Evolutionary conservation across 306 rosid genomes (phyloP).

Genomic region (Corylus americana): DNA sequence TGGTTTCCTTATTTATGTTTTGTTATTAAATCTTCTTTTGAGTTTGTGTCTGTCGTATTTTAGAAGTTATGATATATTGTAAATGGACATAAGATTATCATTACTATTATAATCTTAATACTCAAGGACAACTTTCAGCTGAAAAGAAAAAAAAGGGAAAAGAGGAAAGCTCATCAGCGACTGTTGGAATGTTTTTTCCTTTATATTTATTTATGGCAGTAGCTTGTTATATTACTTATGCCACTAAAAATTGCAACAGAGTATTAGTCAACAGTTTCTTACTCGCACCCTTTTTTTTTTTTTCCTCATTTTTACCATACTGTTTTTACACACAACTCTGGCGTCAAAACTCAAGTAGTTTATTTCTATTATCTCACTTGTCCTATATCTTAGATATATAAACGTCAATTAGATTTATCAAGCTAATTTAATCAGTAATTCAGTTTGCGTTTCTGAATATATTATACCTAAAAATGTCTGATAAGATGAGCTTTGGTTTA

Average conservation of each 20-base stretch:
- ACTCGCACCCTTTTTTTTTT: not conserved
- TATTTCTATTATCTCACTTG: not conserved
- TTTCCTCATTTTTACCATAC: not conserved
- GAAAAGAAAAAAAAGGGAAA: not conserved
- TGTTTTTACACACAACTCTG: not conserved
- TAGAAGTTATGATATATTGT: not conserved
- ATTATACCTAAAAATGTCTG: not conserved
- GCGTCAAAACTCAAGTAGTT: not conserved
- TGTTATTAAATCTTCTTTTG: slow-evolving; percentile 1
- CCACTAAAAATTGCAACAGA: not conserved
- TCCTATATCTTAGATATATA: not conserved
- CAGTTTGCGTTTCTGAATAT: not conserved
- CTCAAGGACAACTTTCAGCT: not conserved
- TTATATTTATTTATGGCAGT: not conserved
- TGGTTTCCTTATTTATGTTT: slow-evolving; percentile 19
- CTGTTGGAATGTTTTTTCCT: not conserved
- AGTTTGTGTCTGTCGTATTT: not conserved
- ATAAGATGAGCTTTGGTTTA: not conserved
- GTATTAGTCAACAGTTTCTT: not conserved
- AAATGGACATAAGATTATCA: not conserved
- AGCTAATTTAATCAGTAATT: not conserved
- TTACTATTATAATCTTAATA: not conserved
- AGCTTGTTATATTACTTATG: not conserved
- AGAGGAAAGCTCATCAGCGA: not conserved
- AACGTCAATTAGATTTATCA: not conserved